These are phyloP conservation scores for Candida rishiriensis DNA, from an alignment of 805 yeast genomes.

Conservation along the genomic window DNA sequence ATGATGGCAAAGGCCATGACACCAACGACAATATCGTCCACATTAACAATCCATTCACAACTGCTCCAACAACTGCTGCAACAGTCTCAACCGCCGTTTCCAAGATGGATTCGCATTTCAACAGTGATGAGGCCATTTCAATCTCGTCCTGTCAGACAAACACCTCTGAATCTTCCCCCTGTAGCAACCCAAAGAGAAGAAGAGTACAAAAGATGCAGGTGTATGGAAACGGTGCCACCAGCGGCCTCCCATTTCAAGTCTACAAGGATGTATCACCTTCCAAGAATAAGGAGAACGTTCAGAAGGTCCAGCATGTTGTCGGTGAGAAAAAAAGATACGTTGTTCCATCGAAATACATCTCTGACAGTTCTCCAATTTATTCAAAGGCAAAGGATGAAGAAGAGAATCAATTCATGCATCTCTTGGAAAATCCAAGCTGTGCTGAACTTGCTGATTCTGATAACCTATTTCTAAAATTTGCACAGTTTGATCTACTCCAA, in stretches of 20 bases:
- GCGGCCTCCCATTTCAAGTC: too few relatives aligned
- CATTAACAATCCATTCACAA: not conserved
- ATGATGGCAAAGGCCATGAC: conserved; percentile 5
- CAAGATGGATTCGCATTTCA: conserved; percentile 8
- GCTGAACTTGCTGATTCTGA: not conserved
- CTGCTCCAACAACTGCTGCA: conserved; percentile 13
- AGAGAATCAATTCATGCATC: conserved; percentile 7
- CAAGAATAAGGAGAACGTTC: too few relatives aligned
- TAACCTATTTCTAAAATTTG: conserved; percentile 12
- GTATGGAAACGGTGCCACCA: too few relatives aligned
- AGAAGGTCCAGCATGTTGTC: too few relatives aligned
- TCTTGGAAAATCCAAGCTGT: conserved; percentile 4
- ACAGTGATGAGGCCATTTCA: conserved; percentile 6
- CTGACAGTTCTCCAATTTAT: conserved; percentile 12
- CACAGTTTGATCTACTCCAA: conserved; percentile 13
- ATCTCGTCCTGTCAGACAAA: too few relatives aligned
- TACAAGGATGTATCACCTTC: too few relatives aligned
- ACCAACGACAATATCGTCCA: conserved; percentile 10
- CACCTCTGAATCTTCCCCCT: too few relatives aligned
- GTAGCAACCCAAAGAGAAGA: too few relatives aligned
- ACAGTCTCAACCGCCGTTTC: conserved; percentile 11
- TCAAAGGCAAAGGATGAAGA: conserved; percentile 11
- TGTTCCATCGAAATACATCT: conserved; percentile 11
- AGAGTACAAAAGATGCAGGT: too few relatives aligned
- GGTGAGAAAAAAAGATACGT: not conserved